Conservation (phyloP, 148 eudicot species). For the Vaccinium myrtillus region DNA sequence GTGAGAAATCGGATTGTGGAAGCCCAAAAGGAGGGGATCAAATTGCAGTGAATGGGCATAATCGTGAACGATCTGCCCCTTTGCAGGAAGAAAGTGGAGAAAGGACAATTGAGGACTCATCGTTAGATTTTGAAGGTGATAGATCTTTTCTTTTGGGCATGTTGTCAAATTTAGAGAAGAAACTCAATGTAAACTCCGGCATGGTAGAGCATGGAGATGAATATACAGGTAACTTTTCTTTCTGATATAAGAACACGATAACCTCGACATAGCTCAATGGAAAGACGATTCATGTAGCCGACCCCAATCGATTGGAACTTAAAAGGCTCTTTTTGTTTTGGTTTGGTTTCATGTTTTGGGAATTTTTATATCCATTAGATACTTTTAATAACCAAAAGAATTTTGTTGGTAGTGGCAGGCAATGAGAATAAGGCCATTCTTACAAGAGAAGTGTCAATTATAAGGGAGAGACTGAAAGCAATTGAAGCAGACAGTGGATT, state of each 20-base stretch:
- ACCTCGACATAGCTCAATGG: background rate
- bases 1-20: slow-evolving; percentile 52
- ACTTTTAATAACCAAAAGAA: background rate
- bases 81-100: slow-evolving; percentile 3
- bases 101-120: slow-evolving; percentile 27
- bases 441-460: slow-evolving; percentile 42
- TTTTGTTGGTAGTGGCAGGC: slow-evolving; percentile 22
- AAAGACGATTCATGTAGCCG: background rate
- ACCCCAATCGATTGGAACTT: background rate
- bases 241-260: background rate
- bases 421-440: slow-evolving; percentile 29
- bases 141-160: slow-evolving; percentile 49
- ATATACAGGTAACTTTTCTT: slow-evolving; percentile 27
- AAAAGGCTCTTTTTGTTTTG: background rate
- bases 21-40: slow-evolving; percentile 43
- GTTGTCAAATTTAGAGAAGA: slow-evolving; percentile 46
- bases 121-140: slow-evolving; percentile 46
- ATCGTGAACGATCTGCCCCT: background rate
- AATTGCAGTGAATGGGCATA: slow-evolving; percentile 18
- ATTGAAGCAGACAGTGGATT: slow-evolving; percentile 65
- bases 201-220: slow-evolving; percentile 20
- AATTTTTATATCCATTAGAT: slow-evolving; percentile 7
- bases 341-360: background rate
- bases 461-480: slow-evolving; percentile 51
- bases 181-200: slow-evolving; percentile 12